These are phyloP conservation scores for Canna indica DNA, from an alignment of 176 grass and related monocot genomes.

Conservation along the genomic window DNA sequence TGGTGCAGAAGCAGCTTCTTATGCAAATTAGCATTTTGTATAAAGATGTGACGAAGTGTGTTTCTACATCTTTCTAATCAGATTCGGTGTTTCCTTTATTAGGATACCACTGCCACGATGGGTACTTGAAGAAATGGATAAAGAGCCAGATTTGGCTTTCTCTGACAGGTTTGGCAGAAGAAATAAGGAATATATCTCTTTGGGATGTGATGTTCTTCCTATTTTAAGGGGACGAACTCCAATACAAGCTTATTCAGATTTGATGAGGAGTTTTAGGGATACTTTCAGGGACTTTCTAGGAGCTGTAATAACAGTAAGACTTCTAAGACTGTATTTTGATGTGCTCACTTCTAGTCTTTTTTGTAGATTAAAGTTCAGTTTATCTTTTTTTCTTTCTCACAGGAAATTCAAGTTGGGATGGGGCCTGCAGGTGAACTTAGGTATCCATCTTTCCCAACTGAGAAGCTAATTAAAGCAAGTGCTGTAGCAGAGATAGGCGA, in stretches of 20 bases:
- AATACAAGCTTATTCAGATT: conserved; percentile 77
- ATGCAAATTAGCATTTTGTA: background rate
- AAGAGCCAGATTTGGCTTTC: conserved; percentile 56
- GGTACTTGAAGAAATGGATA: conserved; percentile 72
- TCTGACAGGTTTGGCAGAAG: conserved; percentile 45
- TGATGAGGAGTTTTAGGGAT: conserved; percentile 72
- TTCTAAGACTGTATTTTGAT: conserved; percentile 21
- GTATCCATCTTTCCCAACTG: conserved; percentile 55
- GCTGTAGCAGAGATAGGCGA: conserved; percentile 41
- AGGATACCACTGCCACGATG: conserved; percentile 67
- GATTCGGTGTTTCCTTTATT: conserved; percentile 1
- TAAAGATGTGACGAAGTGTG: too few relatives aligned
- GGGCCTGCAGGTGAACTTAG: conserved; percentile 75
- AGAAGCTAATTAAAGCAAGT: conserved; percentile 38
- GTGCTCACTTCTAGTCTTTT: conserved; percentile 3
- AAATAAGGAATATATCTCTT: conserved; percentile 76
- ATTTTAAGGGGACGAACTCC: conserved; percentile 59
- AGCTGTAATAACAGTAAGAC: conserved; percentile 48
- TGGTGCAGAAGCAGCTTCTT: background rate
- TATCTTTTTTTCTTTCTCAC: conserved; percentile 5
- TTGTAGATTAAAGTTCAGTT: conserved; percentile 1
- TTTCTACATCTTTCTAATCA: too few relatives aligned
- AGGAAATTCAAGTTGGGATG: conserved; percentile 87
- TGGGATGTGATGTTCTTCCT: conserved; percentile 57
- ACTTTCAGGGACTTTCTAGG: conserved; percentile 60